Conservation (phyloP, 106 monocot genomes). For the Dactylorhiza incarnata region DNA sequence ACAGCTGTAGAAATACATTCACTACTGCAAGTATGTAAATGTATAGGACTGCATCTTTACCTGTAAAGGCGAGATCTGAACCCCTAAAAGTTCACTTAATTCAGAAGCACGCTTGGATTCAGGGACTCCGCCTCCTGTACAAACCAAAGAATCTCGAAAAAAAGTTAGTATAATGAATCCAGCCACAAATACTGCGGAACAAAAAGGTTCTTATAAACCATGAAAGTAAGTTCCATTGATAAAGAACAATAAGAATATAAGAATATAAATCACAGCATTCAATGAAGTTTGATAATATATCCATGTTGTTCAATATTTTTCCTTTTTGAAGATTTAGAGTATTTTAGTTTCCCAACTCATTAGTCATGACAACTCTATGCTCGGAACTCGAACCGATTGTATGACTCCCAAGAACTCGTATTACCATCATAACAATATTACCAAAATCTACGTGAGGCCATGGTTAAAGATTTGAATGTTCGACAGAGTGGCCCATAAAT, state of each 20-base stretch:
- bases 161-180: not conserved
- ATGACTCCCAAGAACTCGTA: no score
- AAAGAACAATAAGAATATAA: not conserved
- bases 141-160: constrained; percentile 2
- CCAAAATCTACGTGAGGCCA: no score
- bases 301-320: no score
- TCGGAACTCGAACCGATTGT: no score
- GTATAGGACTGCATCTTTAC: constrained; percentile 18
- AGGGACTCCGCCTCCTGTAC: constrained; percentile 76
- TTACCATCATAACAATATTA: no score
- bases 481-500: no score
- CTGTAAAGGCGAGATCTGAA: constrained; percentile 75
- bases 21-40: constrained; percentile 1
- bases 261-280: not conserved
- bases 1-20: not conserved
- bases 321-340: no score
- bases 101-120: constrained; percentile 76
- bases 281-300: not conserved
- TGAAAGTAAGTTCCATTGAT: not conserved
- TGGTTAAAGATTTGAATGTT: no score
- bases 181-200: not conserved
- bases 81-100: constrained; percentile 62
- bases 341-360: no score
- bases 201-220: not conserved
- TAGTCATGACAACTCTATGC: no score